Conservation (phyloP, 1,139 yeast genomes). For the Hyphopichia khmerensis region DNA sequence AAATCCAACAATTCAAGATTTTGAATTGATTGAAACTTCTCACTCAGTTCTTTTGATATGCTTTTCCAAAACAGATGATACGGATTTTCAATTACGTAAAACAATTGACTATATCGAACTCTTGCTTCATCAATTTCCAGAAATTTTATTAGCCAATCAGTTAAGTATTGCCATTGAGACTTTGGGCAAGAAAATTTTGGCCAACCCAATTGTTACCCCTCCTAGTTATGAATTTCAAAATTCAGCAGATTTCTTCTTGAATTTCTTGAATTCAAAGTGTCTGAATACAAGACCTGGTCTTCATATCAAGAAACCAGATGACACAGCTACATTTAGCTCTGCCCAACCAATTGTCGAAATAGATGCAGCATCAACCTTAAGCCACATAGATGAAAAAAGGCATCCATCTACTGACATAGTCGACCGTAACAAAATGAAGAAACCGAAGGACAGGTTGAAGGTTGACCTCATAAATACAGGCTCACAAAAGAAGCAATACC, state of each 20-base stretch:
- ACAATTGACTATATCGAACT: constrained; percentile 34
- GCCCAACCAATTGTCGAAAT: constrained; percentile 42
- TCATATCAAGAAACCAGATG: constrained; percentile 18
- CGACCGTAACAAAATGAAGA: constrained; percentile 30
- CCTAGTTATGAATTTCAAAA: constrained; percentile 19
- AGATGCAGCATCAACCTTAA: constrained; percentile 36
- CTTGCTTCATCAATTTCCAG: constrained; percentile 54
- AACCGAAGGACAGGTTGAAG: constrained; percentile 29
- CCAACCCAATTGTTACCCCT: constrained; percentile 35
- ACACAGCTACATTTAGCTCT: constrained; percentile 22
- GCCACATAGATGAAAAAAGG: constrained; percentile 24
- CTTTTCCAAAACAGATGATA: constrained; percentile 24
- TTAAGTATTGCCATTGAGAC: constrained; percentile 59
- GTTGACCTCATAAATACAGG: constrained; percentile 20
- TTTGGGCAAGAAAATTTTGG: constrained; percentile 51
- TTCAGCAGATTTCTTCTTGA: constrained; percentile 39
- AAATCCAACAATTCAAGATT: constrained; percentile 24
- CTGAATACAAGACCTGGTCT: constrained; percentile 30
- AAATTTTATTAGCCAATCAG: constrained; percentile 54
- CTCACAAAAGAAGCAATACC: constrained; percentile 15
- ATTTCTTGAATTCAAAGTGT: constrained; percentile 39
- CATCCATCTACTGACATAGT: constrained; percentile 23
- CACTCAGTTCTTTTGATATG: constrained; percentile 65
- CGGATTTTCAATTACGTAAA: constrained; percentile 23
- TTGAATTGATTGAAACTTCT: constrained; percentile 57